These are phyloP conservation scores for Backusella australiensis DNA, from an alignment of 192 early-diverging fungal genomes.

Conservation along the genomic window DNA sequence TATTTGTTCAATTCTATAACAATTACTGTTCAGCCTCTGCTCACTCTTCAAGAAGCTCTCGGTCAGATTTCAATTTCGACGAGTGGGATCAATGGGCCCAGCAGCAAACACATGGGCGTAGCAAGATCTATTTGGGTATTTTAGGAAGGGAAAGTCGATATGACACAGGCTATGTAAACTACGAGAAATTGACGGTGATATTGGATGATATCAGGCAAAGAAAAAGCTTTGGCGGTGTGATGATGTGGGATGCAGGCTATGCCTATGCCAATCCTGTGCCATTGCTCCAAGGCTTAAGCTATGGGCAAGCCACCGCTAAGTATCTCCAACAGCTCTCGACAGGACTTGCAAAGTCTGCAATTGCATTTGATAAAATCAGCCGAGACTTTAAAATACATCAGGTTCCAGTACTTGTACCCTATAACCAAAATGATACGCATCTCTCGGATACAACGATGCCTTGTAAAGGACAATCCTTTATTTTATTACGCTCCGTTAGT, in stretches of 20 bases:
- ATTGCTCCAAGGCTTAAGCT: conserved; percentile 2
- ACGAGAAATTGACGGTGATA: conserved; percentile 31
- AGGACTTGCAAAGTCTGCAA: not conserved
- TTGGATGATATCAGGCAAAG: conserved; percentile 29
- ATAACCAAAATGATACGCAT: not conserved
- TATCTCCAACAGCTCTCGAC: conserved; percentile 13
- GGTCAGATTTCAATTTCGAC: conserved; percentile 65
- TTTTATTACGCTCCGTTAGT: conserved; percentile 10
- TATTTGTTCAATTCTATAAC: conserved; percentile 73
- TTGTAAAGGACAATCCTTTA: conserved; percentile 18
- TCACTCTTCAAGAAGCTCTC: not conserved
- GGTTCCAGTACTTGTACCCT: conserved; percentile 7
- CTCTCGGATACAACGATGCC: not conserved
- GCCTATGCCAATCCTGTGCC: conserved; percentile 22
- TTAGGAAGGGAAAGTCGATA: conserved; percentile 56
- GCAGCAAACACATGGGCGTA: conserved; percentile 52
- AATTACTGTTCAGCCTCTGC: conserved; percentile 27
- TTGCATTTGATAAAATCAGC: conserved; percentile 3
- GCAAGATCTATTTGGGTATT: conserved; percentile 63
- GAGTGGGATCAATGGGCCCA: conserved; percentile 71
- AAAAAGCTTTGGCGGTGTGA: conserved; percentile 63
- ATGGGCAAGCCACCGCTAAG: conserved; percentile 17
- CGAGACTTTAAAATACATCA: not conserved
- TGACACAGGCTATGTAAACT: conserved; percentile 53
- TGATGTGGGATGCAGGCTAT: conserved; percentile 51